A percentile compares a stretch with the other conserved stretches of the same genome.
Conservation (phyloP, 768 basidiomycete genomes). For the Calvatia gigantea region DNA sequence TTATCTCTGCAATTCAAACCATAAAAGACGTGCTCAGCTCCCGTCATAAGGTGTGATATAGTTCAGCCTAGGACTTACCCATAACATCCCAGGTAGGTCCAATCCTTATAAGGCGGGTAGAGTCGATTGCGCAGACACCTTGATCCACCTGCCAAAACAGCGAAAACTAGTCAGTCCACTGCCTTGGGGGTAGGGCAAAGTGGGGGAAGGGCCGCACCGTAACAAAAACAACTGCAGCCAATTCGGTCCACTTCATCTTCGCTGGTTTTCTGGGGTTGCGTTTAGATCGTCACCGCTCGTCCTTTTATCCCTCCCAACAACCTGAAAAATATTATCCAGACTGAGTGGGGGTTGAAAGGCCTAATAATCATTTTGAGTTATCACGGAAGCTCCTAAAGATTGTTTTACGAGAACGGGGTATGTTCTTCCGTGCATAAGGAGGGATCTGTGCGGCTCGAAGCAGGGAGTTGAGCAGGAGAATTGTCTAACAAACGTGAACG, state of each 20-base stretch:
- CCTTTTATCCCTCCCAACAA: neutral
- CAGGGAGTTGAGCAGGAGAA: neutral
- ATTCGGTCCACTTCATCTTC: neutral
- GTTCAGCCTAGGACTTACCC: neutral
- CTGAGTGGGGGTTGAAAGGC: neutral
- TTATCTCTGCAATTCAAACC: slow-evolving; percentile 8
- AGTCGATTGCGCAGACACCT: neutral
- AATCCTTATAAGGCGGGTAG: neutral
- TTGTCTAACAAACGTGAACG: neutral
- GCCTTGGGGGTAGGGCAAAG: neutral
- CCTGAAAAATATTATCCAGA: neutral
- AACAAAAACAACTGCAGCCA: neutral
- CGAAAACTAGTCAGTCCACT: neutral
- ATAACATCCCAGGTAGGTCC: neutral
- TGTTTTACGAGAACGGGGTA: neutral
- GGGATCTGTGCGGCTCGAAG: neutral
- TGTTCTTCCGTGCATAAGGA: neutral
- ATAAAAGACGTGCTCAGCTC: neutral
- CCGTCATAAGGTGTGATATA: neutral
- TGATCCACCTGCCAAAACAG: neutral
- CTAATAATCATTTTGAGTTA: neutral
- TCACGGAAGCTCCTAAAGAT: neutral
- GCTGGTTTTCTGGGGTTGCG: neutral
- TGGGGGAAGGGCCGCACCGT: neutral
- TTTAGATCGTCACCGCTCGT: neutral